Conservation (phyloP, 1,284 basidiomycete species). For the Malassezia pachydermatis region DNA sequence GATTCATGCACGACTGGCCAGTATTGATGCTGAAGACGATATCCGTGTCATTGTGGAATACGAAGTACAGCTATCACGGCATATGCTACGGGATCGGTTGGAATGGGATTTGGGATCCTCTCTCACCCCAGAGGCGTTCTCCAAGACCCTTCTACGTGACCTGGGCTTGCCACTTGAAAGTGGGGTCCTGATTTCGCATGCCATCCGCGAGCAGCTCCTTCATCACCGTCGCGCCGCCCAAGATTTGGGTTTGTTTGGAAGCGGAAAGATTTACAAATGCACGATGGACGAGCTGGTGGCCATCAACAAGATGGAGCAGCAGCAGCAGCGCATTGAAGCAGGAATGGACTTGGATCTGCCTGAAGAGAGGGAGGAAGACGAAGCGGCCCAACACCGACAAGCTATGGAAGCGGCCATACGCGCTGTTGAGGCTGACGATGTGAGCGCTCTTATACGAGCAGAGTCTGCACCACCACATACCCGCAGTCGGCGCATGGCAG, state of each 20-base stretch:
- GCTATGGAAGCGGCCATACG: slow-evolving; percentile 14
- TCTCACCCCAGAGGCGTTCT: slow-evolving; percentile 78
- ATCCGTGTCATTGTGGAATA: slow-evolving; percentile 54
- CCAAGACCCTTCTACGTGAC: slow-evolving; percentile 68
- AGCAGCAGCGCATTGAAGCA: slow-evolving; percentile 42
- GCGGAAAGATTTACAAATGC: slow-evolving; percentile 25
- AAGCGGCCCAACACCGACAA: slow-evolving; percentile 32
- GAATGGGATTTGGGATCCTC: slow-evolving; percentile 95
- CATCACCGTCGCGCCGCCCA: slow-evolving; percentile 85
- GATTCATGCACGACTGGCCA: slow-evolving; percentile 19
- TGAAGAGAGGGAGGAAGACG: slow-evolving; percentile 43
- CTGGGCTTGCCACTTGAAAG: slow-evolving; percentile 81
- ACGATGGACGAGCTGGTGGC: slow-evolving; percentile 29
- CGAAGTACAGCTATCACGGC: slow-evolving; percentile 88
- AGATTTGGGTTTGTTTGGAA: slow-evolving; percentile 74
- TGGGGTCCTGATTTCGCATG: slow-evolving; percentile 75
- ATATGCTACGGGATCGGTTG: slow-evolving; percentile 84
- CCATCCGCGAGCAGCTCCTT: slow-evolving; percentile 84
- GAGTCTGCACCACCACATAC: slow-evolving; percentile 15
- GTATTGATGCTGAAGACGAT: slow-evolving; percentile 34
- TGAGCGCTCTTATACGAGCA: neutral
- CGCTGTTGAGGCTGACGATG: slow-evolving; percentile 16
- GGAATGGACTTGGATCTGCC: neutral
- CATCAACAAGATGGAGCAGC: slow-evolving; percentile 38
- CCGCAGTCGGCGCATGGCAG: slow-evolving; percentile 13